Conservation (phyloP, 148 eudicot genomes). For the Nepenthes gracilis region DNA sequence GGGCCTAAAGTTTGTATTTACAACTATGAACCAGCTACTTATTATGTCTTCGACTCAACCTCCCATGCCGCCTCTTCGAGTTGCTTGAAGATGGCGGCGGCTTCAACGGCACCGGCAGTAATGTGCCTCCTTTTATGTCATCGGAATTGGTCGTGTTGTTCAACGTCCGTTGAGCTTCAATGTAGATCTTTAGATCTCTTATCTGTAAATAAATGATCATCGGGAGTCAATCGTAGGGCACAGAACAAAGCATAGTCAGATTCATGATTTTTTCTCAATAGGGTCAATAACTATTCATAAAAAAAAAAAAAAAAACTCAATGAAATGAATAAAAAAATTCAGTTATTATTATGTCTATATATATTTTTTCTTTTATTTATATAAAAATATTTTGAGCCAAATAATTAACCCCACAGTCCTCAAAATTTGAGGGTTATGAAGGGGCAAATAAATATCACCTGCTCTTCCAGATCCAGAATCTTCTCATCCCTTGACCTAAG, state of each 20-base stretch:
- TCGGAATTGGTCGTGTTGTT: conserved; percentile 40
- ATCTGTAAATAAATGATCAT: conserved; percentile 35
- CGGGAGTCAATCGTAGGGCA: not conserved
- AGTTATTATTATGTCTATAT: too few relatives aligned
- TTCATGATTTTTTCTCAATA: too few relatives aligned
- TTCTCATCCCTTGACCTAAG: conserved; percentile 40
- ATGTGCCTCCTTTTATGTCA: conserved; percentile 72
- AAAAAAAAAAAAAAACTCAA: not conserved
- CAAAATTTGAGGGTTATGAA: not conserved
- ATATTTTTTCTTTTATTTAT: too few relatives aligned
- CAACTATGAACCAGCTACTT: too few relatives aligned
- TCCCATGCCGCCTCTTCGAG: conserved; percentile 36
- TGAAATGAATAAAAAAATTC: too few relatives aligned
- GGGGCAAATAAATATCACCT: conserved; percentile 30
- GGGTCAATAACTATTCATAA: not conserved
- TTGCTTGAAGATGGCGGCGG: conserved; percentile 29
- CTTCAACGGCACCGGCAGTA: conserved; percentile 57
- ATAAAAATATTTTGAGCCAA: too few relatives aligned
- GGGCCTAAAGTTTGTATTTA: too few relatives aligned
- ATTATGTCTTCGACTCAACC: conserved; percentile 40
- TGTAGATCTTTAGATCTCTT: conserved; percentile 60
- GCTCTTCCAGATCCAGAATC: conserved; percentile 69
- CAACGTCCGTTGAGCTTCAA: conserved; percentile 68
- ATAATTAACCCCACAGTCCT: too few relatives aligned
- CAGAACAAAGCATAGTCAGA: too few relatives aligned